Conservation (phyloP, 2,329 filamentous ascomycete genomes). For the Calonectria montana region DNA sequence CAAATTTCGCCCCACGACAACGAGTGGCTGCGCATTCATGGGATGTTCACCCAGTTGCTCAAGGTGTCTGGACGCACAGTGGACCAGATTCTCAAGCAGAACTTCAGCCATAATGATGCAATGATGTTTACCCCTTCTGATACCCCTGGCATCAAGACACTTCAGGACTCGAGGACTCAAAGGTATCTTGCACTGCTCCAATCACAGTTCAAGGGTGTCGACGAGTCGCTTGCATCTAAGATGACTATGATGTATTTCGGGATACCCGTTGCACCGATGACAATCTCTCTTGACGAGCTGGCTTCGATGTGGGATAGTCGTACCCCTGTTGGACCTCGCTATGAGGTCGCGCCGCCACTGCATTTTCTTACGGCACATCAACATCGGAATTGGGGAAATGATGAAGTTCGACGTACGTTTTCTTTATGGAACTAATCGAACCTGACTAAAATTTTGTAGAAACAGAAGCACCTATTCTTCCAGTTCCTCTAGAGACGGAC, state of each 20-base stretch:
- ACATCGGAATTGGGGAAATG: constrained; percentile 45
- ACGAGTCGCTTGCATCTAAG: constrained; percentile 51
- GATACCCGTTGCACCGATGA: constrained; percentile 54
- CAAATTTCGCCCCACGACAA: constrained; percentile 37
- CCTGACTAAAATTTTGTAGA: constrained; percentile 24
- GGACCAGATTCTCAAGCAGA: constrained; percentile 45
- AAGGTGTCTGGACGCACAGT: constrained; percentile 35
- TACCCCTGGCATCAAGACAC: constrained; percentile 40
- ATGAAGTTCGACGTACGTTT: constrained; percentile 35
- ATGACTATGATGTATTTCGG: constrained; percentile 61
- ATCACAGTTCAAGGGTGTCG: constrained; percentile 44
- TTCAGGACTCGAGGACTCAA: constrained; percentile 47
- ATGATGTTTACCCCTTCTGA: constrained; percentile 45
- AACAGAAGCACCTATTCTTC: constrained; percentile 15
- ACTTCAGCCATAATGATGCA: constrained; percentile 50
- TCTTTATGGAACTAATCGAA: no score
- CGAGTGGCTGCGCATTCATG: constrained; percentile 41
- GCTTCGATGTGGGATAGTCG: background rate
- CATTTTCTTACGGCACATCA: constrained; percentile 48
- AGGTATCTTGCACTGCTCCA: constrained; percentile 46
- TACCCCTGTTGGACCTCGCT: background rate
- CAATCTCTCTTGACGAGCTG: constrained; percentile 33
- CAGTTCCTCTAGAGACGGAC: constrained; percentile 9
- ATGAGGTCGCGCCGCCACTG: constrained; percentile 37
- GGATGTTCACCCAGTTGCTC: constrained; percentile 45